These are phyloP conservation scores for Thamnidium elegans DNA, from an alignment of 192 early-diverging fungal species.

Conservation along the genomic window DNA sequence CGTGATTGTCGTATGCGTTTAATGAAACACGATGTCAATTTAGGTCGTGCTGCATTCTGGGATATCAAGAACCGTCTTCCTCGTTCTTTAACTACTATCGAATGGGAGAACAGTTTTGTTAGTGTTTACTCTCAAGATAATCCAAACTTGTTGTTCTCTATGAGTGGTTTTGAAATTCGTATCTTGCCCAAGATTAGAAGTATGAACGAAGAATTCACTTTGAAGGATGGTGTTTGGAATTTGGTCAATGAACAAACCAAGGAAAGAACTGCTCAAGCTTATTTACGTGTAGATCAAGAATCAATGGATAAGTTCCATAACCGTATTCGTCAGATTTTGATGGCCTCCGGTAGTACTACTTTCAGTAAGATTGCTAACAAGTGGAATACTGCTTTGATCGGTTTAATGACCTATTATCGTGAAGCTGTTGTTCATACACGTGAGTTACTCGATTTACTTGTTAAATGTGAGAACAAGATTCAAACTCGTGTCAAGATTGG, in stretches of 20 bases:
- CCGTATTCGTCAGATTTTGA: constrained; percentile 94
- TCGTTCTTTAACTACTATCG: constrained; percentile 93
- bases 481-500: constrained; percentile 99
- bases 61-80: constrained; percentile 98
- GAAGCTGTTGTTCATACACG: constrained; percentile 98
- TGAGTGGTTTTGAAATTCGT: constrained; percentile 88
- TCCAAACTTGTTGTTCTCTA: constrained; percentile 91
- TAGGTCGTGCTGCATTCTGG: constrained; percentile 98
- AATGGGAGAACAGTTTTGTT: constrained; percentile 97
- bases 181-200: constrained; percentile 91
- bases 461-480: constrained; percentile 98
- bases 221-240: constrained; percentile 90
- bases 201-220: constrained; percentile 82
- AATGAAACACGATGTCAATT: constrained; percentile 98
- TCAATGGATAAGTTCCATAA: constrained; percentile 91
- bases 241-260: constrained; percentile 96
- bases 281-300: constrained; percentile 94
- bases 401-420: constrained; percentile 97
- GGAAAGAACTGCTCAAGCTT: constrained; percentile 97
- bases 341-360: constrained; percentile 95
- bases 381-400: constrained; percentile 87
- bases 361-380: constrained; percentile 99
- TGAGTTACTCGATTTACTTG: constrained; percentile 93
- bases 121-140: constrained; percentile 97
- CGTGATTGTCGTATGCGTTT: constrained; percentile 98